phyloP scores from a whole-genome alignment of 2,329 filamentous ascomycete genomes.

The Immersiporthe knoxdaviesiana region DNA sequence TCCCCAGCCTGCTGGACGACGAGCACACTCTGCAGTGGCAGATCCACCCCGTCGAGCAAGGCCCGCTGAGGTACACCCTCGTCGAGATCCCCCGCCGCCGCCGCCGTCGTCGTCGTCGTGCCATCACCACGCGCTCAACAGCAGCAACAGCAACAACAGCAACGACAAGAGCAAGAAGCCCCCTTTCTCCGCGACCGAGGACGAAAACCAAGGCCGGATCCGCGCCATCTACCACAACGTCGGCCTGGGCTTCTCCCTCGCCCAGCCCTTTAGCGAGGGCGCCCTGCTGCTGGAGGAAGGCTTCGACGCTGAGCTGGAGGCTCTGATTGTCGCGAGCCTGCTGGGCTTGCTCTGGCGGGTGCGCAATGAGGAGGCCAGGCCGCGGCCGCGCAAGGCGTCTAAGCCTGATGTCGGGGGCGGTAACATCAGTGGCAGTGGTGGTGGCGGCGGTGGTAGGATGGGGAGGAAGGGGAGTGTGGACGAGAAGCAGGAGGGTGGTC shows the following conservation, averaged over 20 bases:
- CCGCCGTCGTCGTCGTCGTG: background rate
- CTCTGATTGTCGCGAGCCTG: constrained; percentile 27
- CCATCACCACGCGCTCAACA: background rate
- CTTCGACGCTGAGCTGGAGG: constrained; percentile 25
- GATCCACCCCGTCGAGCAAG: constrained; percentile 28
- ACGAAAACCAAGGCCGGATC: constrained; percentile 15
- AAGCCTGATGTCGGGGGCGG: constrained; percentile 3
- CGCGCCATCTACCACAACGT: constrained; percentile 30
- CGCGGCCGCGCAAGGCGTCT: constrained; percentile 21
- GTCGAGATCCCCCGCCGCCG: constrained; percentile 27
- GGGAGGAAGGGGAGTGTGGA: constrained; percentile 13
- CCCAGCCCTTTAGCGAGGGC: constrained; percentile 28
- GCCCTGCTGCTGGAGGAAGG: constrained; percentile 21
- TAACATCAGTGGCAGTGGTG: background rate
- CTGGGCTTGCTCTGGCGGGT: constrained; percentile 26
- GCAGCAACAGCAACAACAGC: background rate
- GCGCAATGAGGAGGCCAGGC: constrained; percentile 19
- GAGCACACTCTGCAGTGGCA: constrained; percentile 30
- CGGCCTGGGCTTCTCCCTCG: constrained; percentile 26
- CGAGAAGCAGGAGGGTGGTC: constrained; percentile 9
- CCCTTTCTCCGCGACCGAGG: constrained; percentile 13
- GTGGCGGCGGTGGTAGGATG: background rate
- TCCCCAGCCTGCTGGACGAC: constrained; percentile 22
- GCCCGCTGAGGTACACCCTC: constrained; percentile 27
- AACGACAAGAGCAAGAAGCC: background rate